Evolutionary conservation across 192 early-diverging fungal species (phyloP).

Genomic region (Coemansia sp.): DNA sequence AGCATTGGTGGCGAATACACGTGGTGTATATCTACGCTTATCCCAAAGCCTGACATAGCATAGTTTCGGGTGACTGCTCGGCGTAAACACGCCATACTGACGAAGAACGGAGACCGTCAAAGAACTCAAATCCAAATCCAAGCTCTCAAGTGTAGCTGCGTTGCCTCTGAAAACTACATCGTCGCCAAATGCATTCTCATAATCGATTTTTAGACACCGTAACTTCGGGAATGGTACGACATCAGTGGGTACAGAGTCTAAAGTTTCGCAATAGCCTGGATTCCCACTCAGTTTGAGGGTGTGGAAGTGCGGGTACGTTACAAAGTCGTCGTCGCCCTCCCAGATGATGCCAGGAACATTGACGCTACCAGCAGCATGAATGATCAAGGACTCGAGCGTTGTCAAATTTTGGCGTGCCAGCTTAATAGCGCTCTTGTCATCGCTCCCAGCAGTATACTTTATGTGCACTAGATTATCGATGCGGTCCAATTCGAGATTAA

Average conservation of each 20-base stretch:
- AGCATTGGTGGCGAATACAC: not conserved
- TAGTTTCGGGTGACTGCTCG: not conserved
- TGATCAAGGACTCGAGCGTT: not conserved
- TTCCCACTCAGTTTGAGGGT: not conserved
- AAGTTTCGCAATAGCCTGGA: no score
- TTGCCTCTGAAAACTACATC: not conserved
- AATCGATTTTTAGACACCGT: not conserved
- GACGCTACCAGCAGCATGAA: no score
- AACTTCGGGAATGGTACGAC: not conserved
- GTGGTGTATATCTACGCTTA: no score
- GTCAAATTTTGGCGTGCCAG: not conserved
- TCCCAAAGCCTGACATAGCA: not conserved
- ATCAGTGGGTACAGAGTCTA: no score
- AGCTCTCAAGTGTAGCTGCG: not conserved
- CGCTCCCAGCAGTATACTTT: not conserved
- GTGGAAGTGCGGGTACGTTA: not conserved
- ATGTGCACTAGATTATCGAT: not conserved
- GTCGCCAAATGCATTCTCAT: not conserved
- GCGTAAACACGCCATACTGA: not conserved
- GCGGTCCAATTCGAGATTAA: not conserved
- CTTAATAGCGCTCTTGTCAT: not conserved
- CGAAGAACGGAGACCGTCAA: not conserved
- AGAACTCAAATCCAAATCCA: not conserved
- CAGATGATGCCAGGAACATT: not conserved
- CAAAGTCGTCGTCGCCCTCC: not conserved